Evolutionary conservation across 805 yeast species (phyloP), one percentile per base, ranked within the genome.

Genomic region (Kurtzmaniella cleridarum): DNA sequence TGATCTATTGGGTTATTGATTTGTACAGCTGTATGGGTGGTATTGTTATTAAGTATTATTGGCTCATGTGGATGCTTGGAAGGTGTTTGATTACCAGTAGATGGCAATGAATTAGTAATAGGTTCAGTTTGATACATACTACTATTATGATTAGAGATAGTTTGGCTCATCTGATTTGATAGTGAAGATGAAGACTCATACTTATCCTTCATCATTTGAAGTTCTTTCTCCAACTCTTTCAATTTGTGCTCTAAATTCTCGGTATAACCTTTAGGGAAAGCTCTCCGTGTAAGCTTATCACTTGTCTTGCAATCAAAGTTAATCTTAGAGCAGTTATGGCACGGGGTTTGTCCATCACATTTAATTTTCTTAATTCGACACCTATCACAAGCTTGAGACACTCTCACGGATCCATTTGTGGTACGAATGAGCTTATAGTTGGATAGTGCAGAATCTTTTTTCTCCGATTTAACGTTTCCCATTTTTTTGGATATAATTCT

Each of bases 201-300:
- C 38, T 66, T 69, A 3, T 61, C 41, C 34, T 64, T 54, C 32
- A 76, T 53, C 36, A 55, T 54, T 30, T 67, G 61, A 40, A 75
- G 64, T 42, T 76, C 81, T 33, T 75, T 74, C 53, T 84, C 89
- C 39, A 84, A 61, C 27, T 71, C 72, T 27, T 77, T 71, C 33
- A 84, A 64, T 48, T 76, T 78, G 40, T 69, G 70, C 51, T 84
- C 95, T 47, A 84, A 60, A 49, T 78, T 79, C 59, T 82, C 87
- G 1, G 95, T 84, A 52, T 84, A 84, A 0, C 93, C 91, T 50
- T 81, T 80, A 2, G 93, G 91, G 44, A 84, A 82, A 1, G 90
- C 85, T 43, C 88, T 68, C 58, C 95, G 69, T 0, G 89, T 78
- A 20, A 84, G 59, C 53, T 81, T 82, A 59, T 84, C 91, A 40